A percentile compares a stretch with the other conserved stretches of the same genome.
Conservation (phyloP, 1,139 yeast genomes). For the Sugiyamaella japonica region DNA sequence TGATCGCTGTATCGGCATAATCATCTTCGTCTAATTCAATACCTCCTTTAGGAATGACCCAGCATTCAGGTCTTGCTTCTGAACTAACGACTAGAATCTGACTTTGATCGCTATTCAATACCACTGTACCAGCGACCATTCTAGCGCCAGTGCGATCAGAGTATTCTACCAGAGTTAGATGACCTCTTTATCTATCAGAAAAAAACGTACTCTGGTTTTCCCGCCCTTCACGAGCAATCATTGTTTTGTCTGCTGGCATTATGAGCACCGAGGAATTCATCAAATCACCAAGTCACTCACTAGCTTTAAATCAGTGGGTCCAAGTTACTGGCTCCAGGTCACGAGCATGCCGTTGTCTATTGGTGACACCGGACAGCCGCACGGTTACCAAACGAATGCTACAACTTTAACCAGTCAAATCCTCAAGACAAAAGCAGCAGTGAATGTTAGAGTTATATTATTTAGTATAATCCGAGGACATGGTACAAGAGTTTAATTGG, state of each 20-base stretch:
- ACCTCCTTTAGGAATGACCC: constrained; percentile 97
- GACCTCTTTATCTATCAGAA: background rate
- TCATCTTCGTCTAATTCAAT: constrained; percentile 80
- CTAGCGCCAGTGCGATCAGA: constrained; percentile 66
- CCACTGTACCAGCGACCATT: constrained; percentile 87
- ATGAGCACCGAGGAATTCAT: too few relatives aligned
- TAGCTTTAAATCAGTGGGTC: too few relatives aligned
- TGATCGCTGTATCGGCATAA: constrained; percentile 54
- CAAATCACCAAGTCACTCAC: too few relatives aligned
- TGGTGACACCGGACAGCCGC: too few relatives aligned
- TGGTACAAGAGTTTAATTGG: too few relatives aligned
- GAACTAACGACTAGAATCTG: constrained; percentile 79
- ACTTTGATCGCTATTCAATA: constrained; percentile 56
- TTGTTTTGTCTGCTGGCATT: constrained; percentile 19
- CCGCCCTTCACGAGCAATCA: constrained; percentile 48
- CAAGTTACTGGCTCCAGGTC: too few relatives aligned
- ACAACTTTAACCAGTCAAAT: too few relatives aligned
- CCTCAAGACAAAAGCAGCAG: too few relatives aligned
- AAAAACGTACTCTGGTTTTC: constrained; percentile 42
- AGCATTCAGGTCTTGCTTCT: constrained; percentile 59
- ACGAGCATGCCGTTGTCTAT: too few relatives aligned
- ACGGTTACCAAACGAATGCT: too few relatives aligned
- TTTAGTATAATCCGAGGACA: too few relatives aligned
- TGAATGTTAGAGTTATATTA: too few relatives aligned
- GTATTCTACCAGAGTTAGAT: constrained; percentile 40